Evolutionary conservation across 768 basidiomycete species (phyloP), one percentile per base, ranked within the genome.

Genomic region (Phallus indusiatus): DNA sequence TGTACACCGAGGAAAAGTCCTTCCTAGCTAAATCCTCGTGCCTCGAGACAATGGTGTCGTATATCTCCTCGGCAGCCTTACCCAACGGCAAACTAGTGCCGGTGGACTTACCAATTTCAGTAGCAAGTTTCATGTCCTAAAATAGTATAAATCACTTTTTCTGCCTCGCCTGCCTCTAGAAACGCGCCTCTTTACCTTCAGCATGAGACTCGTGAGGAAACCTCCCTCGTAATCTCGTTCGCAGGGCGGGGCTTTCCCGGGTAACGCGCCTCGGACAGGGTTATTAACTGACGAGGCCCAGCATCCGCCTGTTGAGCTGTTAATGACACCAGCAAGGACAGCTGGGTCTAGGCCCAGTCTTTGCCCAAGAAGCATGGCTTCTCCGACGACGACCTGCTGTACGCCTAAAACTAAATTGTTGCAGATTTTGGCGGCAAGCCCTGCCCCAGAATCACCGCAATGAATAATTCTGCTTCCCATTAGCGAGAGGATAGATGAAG

Each of bases 241-340:
- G 66, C 89, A 92, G 0, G 92, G 92, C 5, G 91, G 86, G 18
- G 83, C 81, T 69, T 83, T 84, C 54, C 76, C 83, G 7, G 81
- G 78, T 51, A 92, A 71, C 16, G 91, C 82, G 18, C 77, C 77
- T 7, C 85, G 90, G 21, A 90, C 90, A 5, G 92, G 92, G 66
- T 94, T 94, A 74, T 94, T 95, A 37, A 87, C 83, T 0, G 85
- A 83, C 22, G 85, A 84, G 16, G 90, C 78, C 90, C 90, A 92
- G 67, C 90, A 93, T 17, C 78, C 76, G 3, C 90, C 91, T 2
- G 88, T 90, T 61, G 85, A 87, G 67, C 79, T 92, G 68, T 94
- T 93, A 62, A 95, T 84, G 3, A 94, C 90, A 5, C 82, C 78
- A 2, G 92, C 87, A 20, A 95, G 78, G 33, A 93, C 75, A 9